phyloP scores from a whole-genome alignment of 2,329 filamentous ascomycete species.

The Colletotrichum neosansevieriae region DNA sequence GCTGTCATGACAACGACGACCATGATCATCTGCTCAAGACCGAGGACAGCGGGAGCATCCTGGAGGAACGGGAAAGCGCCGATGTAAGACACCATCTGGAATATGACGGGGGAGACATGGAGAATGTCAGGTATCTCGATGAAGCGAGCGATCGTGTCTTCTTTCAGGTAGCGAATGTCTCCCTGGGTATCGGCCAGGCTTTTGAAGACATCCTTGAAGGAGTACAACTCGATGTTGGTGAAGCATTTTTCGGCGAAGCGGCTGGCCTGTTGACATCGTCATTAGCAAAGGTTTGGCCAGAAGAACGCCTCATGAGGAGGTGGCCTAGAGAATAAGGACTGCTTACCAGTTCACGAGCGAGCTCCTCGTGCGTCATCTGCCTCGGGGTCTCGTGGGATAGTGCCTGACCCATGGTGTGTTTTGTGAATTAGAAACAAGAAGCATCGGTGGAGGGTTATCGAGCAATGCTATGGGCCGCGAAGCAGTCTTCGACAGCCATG shows the following conservation, averaged over 20 bases:
- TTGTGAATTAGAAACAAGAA: neutral
- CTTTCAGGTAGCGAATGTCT: slow-evolving; percentile 74
- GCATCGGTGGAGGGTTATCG: neutral
- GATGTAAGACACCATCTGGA: slow-evolving; percentile 78
- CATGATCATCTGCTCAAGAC: slow-evolving; percentile 77
- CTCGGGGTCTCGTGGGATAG: slow-evolving; percentile 60
- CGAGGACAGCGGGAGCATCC: slow-evolving; percentile 77
- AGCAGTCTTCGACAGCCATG: neutral
- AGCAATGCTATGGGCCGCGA: slow-evolving; percentile 1
- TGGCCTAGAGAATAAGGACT: neutral
- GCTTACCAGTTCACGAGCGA: slow-evolving; percentile 64
- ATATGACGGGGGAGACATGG: slow-evolving; percentile 74
- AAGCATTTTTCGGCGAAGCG: slow-evolving; percentile 79
- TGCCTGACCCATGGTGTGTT: slow-evolving; percentile 62
- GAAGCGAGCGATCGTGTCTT: slow-evolving; percentile 77
- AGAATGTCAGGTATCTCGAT: slow-evolving; percentile 80
- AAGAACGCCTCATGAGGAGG: neutral
- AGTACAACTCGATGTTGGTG: slow-evolving; percentile 78
- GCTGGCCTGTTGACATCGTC: slow-evolving; percentile 59
- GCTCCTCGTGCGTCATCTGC: slow-evolving; percentile 63
- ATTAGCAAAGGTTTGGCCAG: slow-evolving; percentile 23
- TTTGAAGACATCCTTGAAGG: slow-evolving; percentile 79
- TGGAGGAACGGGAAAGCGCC: slow-evolving; percentile 80
- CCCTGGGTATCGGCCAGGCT: slow-evolving; percentile 75
- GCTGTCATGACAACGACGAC: slow-evolving; percentile 80